phyloP scores from a whole-genome alignment of 2,329 filamentous ascomycete species.

The Sodiomyces alkalinus region DNA sequence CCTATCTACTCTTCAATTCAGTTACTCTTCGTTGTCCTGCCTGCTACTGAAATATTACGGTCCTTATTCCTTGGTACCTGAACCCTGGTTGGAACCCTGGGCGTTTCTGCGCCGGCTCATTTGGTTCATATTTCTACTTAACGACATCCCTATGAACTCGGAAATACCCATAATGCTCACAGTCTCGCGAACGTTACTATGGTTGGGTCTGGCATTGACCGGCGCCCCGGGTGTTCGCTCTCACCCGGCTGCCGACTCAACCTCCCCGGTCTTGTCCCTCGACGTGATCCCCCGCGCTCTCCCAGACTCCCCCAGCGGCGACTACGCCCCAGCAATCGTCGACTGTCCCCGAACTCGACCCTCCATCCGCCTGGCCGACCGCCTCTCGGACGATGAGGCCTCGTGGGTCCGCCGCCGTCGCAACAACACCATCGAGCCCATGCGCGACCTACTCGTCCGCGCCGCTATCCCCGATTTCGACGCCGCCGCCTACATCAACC shows the following conservation, averaged over 20 bases:
- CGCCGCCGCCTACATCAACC: conserved; percentile 54
- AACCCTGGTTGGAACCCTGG: no score
- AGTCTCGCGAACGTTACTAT: not conserved
- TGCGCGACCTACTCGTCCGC: conserved; percentile 57
- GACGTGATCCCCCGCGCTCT: conserved; percentile 18
- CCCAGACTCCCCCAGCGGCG: conserved; percentile 29
- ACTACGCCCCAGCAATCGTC: conserved; percentile 56
- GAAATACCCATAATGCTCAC: not conserved
- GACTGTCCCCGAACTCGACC: conserved; percentile 58
- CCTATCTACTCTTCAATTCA: no score
- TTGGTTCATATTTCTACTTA: no score
- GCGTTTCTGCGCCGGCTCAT: no score
- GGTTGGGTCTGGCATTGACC: no score
- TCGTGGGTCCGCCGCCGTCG: conserved; percentile 60
- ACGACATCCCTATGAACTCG: not conserved
- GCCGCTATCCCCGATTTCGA: conserved; percentile 68
- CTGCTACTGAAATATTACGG: not conserved
- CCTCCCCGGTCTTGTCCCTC: conserved; percentile 2
- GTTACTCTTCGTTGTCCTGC: no score
- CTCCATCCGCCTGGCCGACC: conserved; percentile 45
- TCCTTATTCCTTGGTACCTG: not conserved
- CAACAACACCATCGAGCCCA: conserved; percentile 57
- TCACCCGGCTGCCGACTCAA: not conserved
- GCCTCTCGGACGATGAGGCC: conserved; percentile 53
- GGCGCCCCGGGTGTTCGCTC: no score